phyloP scores from a whole-genome alignment of 2,329 filamentous ascomycete species.

The Penicillium sclerotiorum region DNA sequence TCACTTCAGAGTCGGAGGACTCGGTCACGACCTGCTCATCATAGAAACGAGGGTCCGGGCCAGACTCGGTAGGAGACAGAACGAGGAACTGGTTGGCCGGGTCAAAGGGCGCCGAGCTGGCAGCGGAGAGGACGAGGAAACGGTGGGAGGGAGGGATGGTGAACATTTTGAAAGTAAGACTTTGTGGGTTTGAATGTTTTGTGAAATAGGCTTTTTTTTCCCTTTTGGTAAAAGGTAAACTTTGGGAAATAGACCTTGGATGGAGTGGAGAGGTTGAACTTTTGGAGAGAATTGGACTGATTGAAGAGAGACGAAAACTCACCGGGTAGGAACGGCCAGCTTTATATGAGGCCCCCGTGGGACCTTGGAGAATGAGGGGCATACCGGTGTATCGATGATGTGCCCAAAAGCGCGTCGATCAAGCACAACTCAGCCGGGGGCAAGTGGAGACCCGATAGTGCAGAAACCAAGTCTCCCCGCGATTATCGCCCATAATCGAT shows the following conservation, averaged over 20 bases:
- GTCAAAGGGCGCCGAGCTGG: conserved; percentile 20
- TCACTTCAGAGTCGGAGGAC: conserved; percentile 5
- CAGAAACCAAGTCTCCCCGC: conserved; percentile 21
- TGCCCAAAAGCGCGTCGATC: conserved; percentile 30
- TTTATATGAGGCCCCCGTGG: conserved; percentile 32
- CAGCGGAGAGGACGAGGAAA: conserved; percentile 35
- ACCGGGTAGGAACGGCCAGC: conserved; percentile 15
- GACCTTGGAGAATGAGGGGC: conserved; percentile 29
- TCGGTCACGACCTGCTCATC: conserved; percentile 22
- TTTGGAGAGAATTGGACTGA: conserved; percentile 10
- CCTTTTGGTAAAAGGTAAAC: not conserved
- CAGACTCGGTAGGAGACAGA: conserved; percentile 34
- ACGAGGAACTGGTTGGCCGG: conserved; percentile 28
- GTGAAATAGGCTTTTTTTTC: not conserved
- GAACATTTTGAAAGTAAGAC: conserved; percentile 30
- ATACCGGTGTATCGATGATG: conserved; percentile 24
- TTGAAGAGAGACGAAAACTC: not conserved
- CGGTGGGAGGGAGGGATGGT: conserved; percentile 32
- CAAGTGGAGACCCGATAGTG: conserved; percentile 23
- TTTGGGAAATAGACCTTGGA: not conserved
- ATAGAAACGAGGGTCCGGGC: conserved; percentile 26
- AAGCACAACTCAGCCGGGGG: conserved; percentile 23
- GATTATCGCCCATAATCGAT: conserved; percentile 23
- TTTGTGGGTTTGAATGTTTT: not conserved
- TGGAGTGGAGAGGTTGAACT: conserved; percentile 1